Conservation (phyloP, 306 rosid genomes). For the Cajanus cajan region DNA sequence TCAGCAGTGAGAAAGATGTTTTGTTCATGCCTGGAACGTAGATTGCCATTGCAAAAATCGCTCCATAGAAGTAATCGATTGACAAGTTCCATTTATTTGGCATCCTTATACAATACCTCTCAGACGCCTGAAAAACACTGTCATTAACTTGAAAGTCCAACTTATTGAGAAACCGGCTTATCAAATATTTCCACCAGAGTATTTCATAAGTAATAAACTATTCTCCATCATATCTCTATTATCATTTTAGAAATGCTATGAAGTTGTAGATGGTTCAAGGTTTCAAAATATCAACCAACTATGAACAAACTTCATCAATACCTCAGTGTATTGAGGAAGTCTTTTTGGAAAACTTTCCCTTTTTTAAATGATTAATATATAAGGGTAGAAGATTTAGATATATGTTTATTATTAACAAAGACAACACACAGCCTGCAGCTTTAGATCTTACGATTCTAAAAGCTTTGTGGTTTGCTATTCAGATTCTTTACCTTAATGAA, state of each 20-base stretch:
- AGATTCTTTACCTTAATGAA: constrained; percentile 61
- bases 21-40: constrained; percentile 69
- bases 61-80: constrained; percentile 55
- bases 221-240: constrained; percentile 2
- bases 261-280: background rate
- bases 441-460: background rate
- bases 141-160: constrained; percentile 22
- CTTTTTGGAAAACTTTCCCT: background rate
- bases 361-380: background rate
- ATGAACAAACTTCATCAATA: background rate
- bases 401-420: constrained; percentile 38
- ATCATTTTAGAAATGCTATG: background rate
- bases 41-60: constrained; percentile 47
- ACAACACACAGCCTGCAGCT: background rate
- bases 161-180: background rate
- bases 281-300: constrained; percentile 5
- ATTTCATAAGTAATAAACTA: background rate
- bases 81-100: constrained; percentile 84
- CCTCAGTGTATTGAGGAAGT: background rate
- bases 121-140: constrained; percentile 58
- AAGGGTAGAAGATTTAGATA: constrained; percentile 14
- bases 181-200: constrained; percentile 17
- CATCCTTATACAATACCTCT: constrained; percentile 75
- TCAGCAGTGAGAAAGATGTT: constrained; percentile 4
- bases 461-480: background rate